Conservation (phyloP, 768 basidiomycete genomes). For the Russula virescens region DNA sequence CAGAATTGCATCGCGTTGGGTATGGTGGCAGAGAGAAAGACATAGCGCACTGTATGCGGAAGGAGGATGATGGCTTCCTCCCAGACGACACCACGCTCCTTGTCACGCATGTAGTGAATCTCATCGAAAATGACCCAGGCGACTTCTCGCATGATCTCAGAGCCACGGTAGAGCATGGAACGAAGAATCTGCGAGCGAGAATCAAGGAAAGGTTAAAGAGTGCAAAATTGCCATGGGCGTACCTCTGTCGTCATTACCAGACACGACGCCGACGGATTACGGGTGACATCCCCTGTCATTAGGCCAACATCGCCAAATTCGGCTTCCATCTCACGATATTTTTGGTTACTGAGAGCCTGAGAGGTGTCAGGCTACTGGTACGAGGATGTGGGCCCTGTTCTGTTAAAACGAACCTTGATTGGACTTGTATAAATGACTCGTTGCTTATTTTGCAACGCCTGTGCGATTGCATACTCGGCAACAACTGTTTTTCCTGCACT, state of each 20-base stretch:
- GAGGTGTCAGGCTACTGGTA: constrained; percentile 22
- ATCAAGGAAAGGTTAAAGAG: not conserved
- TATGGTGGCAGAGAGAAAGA: constrained; percentile 98
- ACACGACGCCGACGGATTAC: constrained; percentile 95
- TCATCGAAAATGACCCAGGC: constrained; percentile 99
- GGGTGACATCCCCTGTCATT: constrained; percentile 99
- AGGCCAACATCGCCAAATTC: constrained; percentile 97
- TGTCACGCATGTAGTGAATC: constrained; percentile 99
- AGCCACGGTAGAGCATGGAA: constrained; percentile 97
- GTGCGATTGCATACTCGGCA: constrained; percentile 98
- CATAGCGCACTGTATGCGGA: constrained; percentile 93
- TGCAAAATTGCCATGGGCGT: constrained; percentile 24
- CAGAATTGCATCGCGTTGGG: constrained; percentile 99
- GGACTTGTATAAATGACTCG: constrained; percentile 99
- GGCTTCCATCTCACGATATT: constrained; percentile 95
- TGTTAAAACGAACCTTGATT: constrained; percentile 74
- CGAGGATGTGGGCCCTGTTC: constrained; percentile 1
- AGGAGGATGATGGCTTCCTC: constrained; percentile 98
- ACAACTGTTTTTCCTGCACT: constrained; percentile 99
- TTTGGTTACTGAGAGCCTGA: constrained; percentile 97
- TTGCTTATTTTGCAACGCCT: constrained; percentile 88
- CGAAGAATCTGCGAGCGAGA: constrained; percentile 70
- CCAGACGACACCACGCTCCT: constrained; percentile 99
- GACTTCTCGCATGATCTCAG: constrained; percentile 99
- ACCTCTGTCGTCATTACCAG: constrained; percentile 99